Evolutionary conservation across 2,329 filamentous ascomycete species (phyloP).

Genomic region (Tolypocladium endophyticum): DNA sequence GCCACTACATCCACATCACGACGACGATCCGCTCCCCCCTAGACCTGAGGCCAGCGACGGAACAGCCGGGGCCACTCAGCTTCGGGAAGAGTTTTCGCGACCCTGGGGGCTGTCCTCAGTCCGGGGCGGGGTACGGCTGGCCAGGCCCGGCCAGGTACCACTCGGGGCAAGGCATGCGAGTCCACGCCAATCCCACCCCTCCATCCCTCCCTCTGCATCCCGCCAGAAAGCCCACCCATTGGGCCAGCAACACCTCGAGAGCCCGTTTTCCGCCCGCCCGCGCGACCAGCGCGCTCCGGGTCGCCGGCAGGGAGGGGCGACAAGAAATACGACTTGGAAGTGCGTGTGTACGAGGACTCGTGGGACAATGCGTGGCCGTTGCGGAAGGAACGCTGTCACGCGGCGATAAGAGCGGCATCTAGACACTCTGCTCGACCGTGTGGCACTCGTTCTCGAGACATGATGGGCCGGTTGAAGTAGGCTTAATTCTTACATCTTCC

Average conservation of each 20-base stretch:
- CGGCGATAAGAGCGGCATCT: neutral
- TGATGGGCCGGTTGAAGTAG: neutral
- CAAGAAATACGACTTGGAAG: neutral
- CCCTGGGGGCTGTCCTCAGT: neutral
- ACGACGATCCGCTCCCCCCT: neutral
- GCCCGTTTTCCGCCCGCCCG: neutral
- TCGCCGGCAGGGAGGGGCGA: neutral
- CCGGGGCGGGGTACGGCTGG: neutral
- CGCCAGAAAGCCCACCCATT: neutral
- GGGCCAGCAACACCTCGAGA: neutral
- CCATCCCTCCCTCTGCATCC: neutral
- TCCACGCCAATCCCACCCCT: neutral
- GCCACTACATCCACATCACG: neutral
- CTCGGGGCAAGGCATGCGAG: neutral
- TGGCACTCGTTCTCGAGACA: neutral
- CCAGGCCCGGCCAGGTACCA: neutral
- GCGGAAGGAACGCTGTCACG: neutral
- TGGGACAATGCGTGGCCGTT: too few species aligned
- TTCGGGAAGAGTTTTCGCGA: neutral
- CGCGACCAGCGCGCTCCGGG: neutral
- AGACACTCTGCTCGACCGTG: neutral
- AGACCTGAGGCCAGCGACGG: neutral
- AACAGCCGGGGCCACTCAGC: neutral
- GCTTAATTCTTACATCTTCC: neutral
- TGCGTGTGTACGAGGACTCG: too few species aligned